Base-by-base conservation (phyloP, 2,329 filamentous ascomycete species). In the Magnaporthiopsis incrustans region DNA sequence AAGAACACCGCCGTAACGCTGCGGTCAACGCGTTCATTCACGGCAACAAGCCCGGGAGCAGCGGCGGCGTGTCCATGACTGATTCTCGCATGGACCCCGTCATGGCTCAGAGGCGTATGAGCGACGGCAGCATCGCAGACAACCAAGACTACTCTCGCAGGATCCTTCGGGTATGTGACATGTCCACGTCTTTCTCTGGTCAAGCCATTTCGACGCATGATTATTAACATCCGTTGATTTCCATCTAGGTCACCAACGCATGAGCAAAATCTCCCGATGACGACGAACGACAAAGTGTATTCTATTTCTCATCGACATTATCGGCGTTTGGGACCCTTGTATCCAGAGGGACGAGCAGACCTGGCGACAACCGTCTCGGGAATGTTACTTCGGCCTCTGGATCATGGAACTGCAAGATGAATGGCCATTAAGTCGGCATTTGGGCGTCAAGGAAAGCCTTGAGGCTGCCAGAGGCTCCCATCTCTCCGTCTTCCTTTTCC, bases 91-190 rank as follows among this genome's bases (percentile, higher is more conserved):
- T 97, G 65, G 94, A 98, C 69, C 92, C 92, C 10, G 88, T 92
- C 68, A 88, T 96, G 83, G 88, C 89, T 65, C 86, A 92, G 70
- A 84, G 92, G 73, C 86, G 93, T 76, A 85, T 94, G 79, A 97
- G 94, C 77, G 91, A 95, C 72, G 94, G 94, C 70, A 97, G 93
- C 77, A 97, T 98, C 76, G 94, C 93, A 63, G 94, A 98, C 76
- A 96, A 97, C 77, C 88, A 96, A 77, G 94, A 98, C 76, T 98
- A 97, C 79, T 97, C 94, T 67, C 87, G 94, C 78, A 90, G 91
- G 78, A 97, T 98, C 77, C 85, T 98, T 73, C 91, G 96, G 87
- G 94, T 96, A 84, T 69, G 85, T 79, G 15, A 18, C 56, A 26
- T n/a, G 50, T 18, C 5, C 3, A 35, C 22, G 59, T 27, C 12